Evolutionary conservation across 2,329 filamentous ascomycete species (phyloP).

Genomic region (Apiospora saccharicola): DNA sequence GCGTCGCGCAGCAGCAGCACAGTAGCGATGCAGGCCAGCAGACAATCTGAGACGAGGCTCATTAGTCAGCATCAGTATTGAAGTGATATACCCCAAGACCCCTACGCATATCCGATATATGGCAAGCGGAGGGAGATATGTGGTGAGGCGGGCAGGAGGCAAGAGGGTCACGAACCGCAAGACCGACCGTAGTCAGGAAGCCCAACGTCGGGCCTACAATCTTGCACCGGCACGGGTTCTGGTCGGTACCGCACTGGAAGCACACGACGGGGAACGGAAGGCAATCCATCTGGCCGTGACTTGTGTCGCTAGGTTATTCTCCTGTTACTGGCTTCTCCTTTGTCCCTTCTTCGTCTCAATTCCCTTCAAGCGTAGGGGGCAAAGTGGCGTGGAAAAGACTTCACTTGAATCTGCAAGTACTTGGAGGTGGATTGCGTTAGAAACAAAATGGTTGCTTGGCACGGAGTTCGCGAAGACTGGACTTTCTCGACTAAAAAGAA

Average conservation of each 20-base stretch:
- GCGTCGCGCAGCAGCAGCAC: slow-evolving; percentile 28
- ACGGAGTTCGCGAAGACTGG: background rate
- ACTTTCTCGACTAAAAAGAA: background rate
- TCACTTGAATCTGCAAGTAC: background rate
- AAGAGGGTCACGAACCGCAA: slow-evolving; percentile 25
- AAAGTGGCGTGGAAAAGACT: background rate
- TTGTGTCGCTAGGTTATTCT: background rate
- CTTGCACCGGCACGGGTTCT: slow-evolving; percentile 31
- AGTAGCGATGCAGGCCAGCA: slow-evolving; percentile 30
- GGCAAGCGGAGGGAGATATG: too few relatives aligned
- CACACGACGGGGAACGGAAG: slow-evolving; percentile 27
- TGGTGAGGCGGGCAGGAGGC: background rate
- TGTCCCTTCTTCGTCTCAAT: background rate
- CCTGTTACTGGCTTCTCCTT: background rate
- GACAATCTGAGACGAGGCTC: slow-evolving; percentile 24
- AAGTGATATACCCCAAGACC: too few relatives aligned
- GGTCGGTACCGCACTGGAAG: slow-evolving; percentile 31
- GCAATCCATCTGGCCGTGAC: slow-evolving; percentile 24
- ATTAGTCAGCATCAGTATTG: background rate
- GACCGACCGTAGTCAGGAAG: slow-evolving; percentile 28
- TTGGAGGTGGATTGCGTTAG: background rate
- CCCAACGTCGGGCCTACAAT: slow-evolving; percentile 30
- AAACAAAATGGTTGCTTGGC: background rate
- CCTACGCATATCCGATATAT: background rate
- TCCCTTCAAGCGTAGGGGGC: background rate